These are phyloP conservation scores for Citrus maxima DNA, from an alignment of 345 rosid genomes.

Conservation along the genomic window DNA sequence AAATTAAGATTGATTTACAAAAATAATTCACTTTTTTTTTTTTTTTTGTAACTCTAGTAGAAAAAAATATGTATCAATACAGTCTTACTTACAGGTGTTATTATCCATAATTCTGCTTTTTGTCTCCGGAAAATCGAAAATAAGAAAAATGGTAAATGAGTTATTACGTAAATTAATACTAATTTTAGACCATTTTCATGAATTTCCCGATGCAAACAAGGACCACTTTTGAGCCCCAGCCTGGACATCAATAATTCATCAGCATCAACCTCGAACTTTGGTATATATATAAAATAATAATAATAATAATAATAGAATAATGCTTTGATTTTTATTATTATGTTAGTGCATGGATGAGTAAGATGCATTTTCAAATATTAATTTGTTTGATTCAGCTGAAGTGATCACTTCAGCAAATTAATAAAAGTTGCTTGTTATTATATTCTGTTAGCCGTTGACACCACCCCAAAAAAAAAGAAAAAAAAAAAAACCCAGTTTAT, in stretches of 20 bases:
- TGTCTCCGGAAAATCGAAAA: too few species aligned
- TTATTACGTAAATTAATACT: not conserved
- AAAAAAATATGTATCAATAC: too few species aligned
- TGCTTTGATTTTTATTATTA: not conserved
- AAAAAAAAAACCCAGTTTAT: too few species aligned
- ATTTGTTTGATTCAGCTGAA: not conserved
- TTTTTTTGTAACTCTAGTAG: too few species aligned
- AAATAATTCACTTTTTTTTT: too few species aligned
- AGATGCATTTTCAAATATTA: not conserved
- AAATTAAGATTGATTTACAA: too few species aligned
- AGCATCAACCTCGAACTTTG: constrained; percentile 16
- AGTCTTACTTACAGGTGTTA: too few species aligned
- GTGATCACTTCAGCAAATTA: not conserved
- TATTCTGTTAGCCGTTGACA: constrained; percentile 23
- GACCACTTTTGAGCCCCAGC: not conserved
- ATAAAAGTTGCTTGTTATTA: not conserved
- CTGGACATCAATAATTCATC: not conserved
- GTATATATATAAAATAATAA: not conserved
- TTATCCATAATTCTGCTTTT: too few species aligned
- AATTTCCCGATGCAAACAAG: not conserved
- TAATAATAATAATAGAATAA: too few species aligned
- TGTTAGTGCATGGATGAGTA: not conserved
- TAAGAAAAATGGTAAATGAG: too few species aligned
- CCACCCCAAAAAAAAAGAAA: not conserved
- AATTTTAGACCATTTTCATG: too few species aligned